Percentiles rank a stretch among this genome's conserved stretches.
phyloP scores from a whole-genome alignment of 2,329 filamentous ascomycete genomes.

The Plenodomus tracheiphilus region DNA sequence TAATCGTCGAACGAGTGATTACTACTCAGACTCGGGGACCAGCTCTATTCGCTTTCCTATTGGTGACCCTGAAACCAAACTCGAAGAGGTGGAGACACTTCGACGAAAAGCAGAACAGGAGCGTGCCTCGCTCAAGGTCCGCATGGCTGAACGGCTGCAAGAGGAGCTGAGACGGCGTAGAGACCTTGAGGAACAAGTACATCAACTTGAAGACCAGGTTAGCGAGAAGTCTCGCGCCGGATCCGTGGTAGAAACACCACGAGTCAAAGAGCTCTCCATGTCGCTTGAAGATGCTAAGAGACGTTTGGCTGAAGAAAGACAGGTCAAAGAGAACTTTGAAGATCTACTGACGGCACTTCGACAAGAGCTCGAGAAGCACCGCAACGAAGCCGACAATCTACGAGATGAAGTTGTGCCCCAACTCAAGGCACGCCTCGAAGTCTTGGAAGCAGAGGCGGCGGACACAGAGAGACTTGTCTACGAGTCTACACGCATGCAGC shows the following conservation, averaged over 20 bases:
- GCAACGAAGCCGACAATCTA: constrained; percentile 89
- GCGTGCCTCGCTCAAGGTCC: constrained; percentile 81
- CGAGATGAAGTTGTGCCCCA: constrained; percentile 85
- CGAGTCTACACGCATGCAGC: constrained; percentile 82
- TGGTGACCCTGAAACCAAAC: constrained; percentile 60
- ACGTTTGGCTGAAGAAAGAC: constrained; percentile 79
- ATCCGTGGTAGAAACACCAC: constrained; percentile 46
- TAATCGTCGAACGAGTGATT: constrained; percentile 86
- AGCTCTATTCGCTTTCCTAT: constrained; percentile 77
- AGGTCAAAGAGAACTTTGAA: constrained; percentile 90
- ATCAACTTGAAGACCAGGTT: constrained; percentile 77
- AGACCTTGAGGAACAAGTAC: constrained; percentile 80
- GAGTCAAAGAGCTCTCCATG: constrained; percentile 76
- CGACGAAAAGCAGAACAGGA: constrained; percentile 87
- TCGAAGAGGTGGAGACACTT: constrained; percentile 78
- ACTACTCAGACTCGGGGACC: constrained; percentile 94
- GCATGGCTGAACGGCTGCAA: constrained; percentile 83
- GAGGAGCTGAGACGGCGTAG: constrained; percentile 79
- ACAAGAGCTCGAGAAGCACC: constrained; percentile 76
- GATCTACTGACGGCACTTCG: constrained; percentile 84
- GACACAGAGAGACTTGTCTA: constrained; percentile 75
- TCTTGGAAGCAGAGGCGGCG: constrained; percentile 73
- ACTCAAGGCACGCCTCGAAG: constrained; percentile 74
- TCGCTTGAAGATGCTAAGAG: constrained; percentile 82
- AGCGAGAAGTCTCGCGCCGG: constrained; percentile 35